Evolutionary conservation across 805 yeast species (phyloP).

Genomic region (Saccharomycopsis fodiens): DNA sequence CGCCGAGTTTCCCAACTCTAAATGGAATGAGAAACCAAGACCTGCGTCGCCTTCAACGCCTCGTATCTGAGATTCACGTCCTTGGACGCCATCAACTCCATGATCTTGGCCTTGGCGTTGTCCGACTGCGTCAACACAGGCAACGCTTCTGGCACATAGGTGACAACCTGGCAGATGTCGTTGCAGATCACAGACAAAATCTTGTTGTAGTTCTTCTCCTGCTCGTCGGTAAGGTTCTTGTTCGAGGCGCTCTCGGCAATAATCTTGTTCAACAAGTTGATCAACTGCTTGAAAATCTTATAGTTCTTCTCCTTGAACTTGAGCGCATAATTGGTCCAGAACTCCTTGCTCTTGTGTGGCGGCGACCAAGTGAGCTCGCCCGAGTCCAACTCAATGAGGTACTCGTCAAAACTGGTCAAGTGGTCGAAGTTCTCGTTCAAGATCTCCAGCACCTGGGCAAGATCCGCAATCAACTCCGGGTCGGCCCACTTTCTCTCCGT

Average conservation of each 20-base stretch:
- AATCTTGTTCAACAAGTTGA: conserved; percentile 38
- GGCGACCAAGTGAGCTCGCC: conserved; percentile 83
- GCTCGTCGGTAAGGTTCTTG: conserved; percentile 27
- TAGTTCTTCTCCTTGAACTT: conserved; percentile 74
- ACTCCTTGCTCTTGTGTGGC: conserved; percentile 79
- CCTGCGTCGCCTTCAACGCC: conserved; percentile 93
- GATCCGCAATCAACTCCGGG: conserved; percentile 76
- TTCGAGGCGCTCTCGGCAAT: conserved; percentile 22
- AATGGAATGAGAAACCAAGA: conserved; percentile 69
- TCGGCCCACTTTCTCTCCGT: conserved; percentile 91
- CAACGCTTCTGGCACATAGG: conserved; percentile 54
- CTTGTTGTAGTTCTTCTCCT: conserved; percentile 28
- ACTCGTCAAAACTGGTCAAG: conserved; percentile 90
- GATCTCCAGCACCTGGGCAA: conserved; percentile 47
- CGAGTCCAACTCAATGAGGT: conserved; percentile 73
- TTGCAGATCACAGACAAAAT: conserved; percentile 55
- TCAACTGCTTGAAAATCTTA: conserved; percentile 58
- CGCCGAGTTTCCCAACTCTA: too few relatives aligned
- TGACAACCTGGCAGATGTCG: conserved; percentile 57
- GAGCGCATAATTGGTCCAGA: conserved; percentile 79
- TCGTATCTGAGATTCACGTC: conserved; percentile 89
- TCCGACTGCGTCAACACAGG: conserved; percentile 46
- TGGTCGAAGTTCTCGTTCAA: conserved; percentile 66
- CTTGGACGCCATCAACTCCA: conserved; percentile 73
- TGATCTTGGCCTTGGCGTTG: conserved; percentile 62